phyloP scores from a whole-genome alignment of 805 yeast species.

The Wickerhamiella shivajii region DNA sequence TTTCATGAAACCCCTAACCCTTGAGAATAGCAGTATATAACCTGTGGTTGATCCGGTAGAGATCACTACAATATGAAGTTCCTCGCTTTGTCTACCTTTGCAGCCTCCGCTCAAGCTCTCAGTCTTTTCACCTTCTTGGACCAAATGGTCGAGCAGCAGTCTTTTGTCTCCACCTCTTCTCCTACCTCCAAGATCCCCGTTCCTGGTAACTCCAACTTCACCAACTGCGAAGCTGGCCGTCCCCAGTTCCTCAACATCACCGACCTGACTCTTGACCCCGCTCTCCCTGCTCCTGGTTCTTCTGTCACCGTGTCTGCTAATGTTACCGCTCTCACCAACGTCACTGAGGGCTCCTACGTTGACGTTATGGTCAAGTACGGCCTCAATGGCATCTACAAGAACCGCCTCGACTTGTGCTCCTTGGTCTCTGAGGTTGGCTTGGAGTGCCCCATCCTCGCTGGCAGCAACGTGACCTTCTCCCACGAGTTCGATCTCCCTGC shows the following conservation, averaged over 20 bases:
- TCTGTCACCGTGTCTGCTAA: constrained; percentile 65
- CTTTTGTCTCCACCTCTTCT: constrained; percentile 2
- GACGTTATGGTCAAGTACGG: constrained; percentile 91
- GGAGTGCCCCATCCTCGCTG: constrained; percentile 68
- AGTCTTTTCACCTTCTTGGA: constrained; percentile 2
- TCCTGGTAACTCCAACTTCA: constrained; percentile 5
- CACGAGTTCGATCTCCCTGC: constrained; percentile 73
- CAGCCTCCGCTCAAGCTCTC: constrained; percentile 3
- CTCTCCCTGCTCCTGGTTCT: constrained; percentile 78
- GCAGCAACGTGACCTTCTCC: constrained; percentile 46
- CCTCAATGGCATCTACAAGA: constrained; percentile 70
- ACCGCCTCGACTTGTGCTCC: constrained; percentile 84
- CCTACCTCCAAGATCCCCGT: constrained; percentile 4
- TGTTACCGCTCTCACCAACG: constrained; percentile 41
- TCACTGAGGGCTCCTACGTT: constrained; percentile 81
- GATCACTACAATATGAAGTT: constrained; percentile 4
- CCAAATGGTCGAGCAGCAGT: constrained; percentile 2
- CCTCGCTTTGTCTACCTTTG: neutral
- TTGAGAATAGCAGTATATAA: too few species aligned
- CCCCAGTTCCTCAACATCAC: constrained; percentile 50
- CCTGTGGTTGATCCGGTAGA: too few species aligned
- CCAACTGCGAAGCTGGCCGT: constrained; percentile 5
- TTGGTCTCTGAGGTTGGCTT: constrained; percentile 70
- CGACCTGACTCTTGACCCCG: constrained; percentile 52
- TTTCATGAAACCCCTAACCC: too few species aligned